phyloP scores from a whole-genome alignment of 345 rosid species.

The Moringa oleifera region DNA sequence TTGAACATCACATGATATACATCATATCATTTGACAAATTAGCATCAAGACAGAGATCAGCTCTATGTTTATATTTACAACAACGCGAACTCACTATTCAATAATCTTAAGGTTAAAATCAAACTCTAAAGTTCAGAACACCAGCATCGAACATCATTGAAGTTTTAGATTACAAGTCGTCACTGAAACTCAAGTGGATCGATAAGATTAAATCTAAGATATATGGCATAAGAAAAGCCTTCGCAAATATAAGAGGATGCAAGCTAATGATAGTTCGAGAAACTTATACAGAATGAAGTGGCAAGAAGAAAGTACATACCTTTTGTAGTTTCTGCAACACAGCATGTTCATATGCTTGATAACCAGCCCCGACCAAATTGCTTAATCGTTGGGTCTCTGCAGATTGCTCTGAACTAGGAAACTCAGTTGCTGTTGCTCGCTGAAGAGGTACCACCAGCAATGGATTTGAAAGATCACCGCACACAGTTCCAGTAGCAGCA shows the following conservation, averaged over 20 bases:
- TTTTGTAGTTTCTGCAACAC: constrained; percentile 57
- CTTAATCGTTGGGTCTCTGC: constrained; percentile 39
- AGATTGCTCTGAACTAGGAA: constrained; percentile 27
- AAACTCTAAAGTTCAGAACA: too few relatives aligned
- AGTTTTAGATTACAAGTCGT: too few relatives aligned
- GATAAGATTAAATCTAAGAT: too few relatives aligned
- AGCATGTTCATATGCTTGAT: constrained; percentile 68
- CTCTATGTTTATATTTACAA: not conserved
- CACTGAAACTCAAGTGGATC: too few relatives aligned
- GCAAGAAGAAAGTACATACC: constrained; percentile 25
- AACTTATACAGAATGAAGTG: not conserved
- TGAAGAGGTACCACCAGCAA: constrained; percentile 73
- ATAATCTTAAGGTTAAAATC: too few relatives aligned
- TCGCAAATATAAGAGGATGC: too few relatives aligned
- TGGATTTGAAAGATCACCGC: constrained; percentile 67
- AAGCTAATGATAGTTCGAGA: not conserved
- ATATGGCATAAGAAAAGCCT: too few relatives aligned
- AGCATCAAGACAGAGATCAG: not conserved
- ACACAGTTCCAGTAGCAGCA: constrained; percentile 59
- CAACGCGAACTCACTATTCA: too few relatives aligned
- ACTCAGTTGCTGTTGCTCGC: constrained; percentile 34
- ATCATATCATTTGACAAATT: not conserved
- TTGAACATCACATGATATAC: not conserved
- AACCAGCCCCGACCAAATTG: constrained; percentile 67
- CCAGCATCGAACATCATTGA: too few relatives aligned